Base-by-base conservation (phyloP, 2,329 filamentous ascomycete genomes). In the Fusarium aywerte region DNA sequence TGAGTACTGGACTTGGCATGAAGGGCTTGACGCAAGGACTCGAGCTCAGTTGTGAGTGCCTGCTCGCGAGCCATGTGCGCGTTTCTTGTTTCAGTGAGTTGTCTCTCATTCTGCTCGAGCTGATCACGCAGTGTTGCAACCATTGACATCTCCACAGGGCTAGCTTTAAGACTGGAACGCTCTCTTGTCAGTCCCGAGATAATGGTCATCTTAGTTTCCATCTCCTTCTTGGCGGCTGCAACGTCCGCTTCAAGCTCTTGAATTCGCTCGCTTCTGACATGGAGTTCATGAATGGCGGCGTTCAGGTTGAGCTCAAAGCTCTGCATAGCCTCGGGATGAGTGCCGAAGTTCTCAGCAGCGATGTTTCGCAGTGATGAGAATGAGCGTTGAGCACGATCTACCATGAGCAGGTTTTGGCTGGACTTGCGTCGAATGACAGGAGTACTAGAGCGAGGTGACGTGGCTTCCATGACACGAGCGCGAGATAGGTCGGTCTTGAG, bases 171-270 rank as follows among this genome's bases (percentile, higher is more conserved):
- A 80, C 93, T 97, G 4, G 93, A 95, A 60, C 96, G 86, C 79
- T 99, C 96, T 53, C 96, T 90, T 5, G 96, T 97, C 66, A 99
- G 84, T 8, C 96, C 96, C 29, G 93, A 92, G 71, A 99, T 98
- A 75, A 99, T 94, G 29, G 92, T 92, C 83, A 95, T 93, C 86
- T 99, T 99, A 65, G 87, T 90, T 76, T 99, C 96, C 90, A 98
- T 97, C 78, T 99, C 96, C 81, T 93, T 97, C 82, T 92, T 96
- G 21, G 93, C 88, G 5, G 88, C 89, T 25, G 89, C 83, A 57
- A 97, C 87, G 70, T 97, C 95, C 7, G 89, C 89, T 78, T 99
- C 96, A 15, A 99, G 84, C 72, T 94, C 90, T 74, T 96, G 92
- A 52, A 97, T 94, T 27, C 94, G 89, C 77, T 98, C 94, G 36